phyloP scores from a whole-genome alignment of 345 rosid species.

The Gossypium raimondii region DNA sequence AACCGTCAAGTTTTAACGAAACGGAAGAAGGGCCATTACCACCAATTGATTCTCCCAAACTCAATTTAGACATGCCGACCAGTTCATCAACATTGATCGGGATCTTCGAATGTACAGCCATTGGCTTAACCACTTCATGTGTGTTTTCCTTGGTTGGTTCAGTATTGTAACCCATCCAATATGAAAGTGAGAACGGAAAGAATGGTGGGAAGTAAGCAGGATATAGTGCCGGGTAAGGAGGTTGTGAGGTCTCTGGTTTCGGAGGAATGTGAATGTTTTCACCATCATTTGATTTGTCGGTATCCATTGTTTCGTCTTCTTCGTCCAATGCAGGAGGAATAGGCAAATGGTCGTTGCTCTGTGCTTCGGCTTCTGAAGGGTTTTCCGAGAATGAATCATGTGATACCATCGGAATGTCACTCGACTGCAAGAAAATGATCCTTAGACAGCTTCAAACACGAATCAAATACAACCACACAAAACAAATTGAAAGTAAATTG shows the following conservation, averaged over 20 bases:
- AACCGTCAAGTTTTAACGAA: constrained; percentile 67
- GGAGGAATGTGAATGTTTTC: constrained; percentile 45
- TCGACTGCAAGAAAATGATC: constrained; percentile 38
- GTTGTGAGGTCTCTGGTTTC: constrained; percentile 41
- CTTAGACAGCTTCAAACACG: too few species aligned
- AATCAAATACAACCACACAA: too few species aligned
- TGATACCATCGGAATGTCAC: constrained; percentile 46
- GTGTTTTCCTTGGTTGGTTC: constrained; percentile 42
- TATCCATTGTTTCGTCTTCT: constrained; percentile 93
- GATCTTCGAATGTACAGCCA: constrained; percentile 68
- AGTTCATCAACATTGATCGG: constrained; percentile 87
- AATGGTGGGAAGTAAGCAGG: constrained; percentile 75
- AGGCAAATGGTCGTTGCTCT: constrained; percentile 38
- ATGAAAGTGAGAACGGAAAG: constrained; percentile 58
- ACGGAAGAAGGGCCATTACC: constrained; percentile 54
- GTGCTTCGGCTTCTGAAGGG: constrained; percentile 37
- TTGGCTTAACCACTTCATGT: constrained; percentile 80
- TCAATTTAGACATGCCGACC: constrained; percentile 86
- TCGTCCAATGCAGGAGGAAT: constrained; percentile 62
- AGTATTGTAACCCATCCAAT: constrained; percentile 54
- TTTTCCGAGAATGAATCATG: constrained; percentile 50
- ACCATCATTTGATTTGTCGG: constrained; percentile 68
- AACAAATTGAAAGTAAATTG: background rate
- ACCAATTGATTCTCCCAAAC: constrained; percentile 65
- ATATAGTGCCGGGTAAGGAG: constrained; percentile 53